Evolutionary conservation across 306 rosid species (phyloP).

Genomic region (barrel medic (Medicago truncatula)): DNA sequence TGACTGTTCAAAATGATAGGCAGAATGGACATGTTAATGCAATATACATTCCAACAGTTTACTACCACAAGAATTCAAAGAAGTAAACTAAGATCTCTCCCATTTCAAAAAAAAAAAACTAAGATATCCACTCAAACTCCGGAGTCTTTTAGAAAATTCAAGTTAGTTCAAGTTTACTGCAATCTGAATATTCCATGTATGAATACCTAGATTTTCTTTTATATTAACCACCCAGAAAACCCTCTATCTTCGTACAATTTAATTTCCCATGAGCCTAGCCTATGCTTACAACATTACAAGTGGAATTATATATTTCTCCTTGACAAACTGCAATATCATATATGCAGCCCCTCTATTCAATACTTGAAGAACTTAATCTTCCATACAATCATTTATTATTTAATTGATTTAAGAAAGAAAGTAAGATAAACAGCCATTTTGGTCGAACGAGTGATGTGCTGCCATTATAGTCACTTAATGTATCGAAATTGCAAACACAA

Average conservation of each 20-base stretch:
- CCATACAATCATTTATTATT: slow-evolving; percentile 5
- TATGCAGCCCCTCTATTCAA: too few relatives aligned
- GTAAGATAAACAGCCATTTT: too few relatives aligned
- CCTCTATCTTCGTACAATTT: neutral
- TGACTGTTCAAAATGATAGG: slow-evolving; percentile 66
- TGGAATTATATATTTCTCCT: slow-evolving; percentile 8
- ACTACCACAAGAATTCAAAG: neutral
- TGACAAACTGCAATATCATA: too few relatives aligned
- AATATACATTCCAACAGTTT: slow-evolving; percentile 30
- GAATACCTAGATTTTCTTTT: slow-evolving; percentile 6
- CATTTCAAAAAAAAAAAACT: neutral
- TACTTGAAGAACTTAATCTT: slow-evolving; percentile 5
- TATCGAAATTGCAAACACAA: too few relatives aligned
- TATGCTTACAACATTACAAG: slow-evolving; percentile 12
- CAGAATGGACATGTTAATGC: slow-evolving; percentile 36
- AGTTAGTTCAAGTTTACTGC: slow-evolving; percentile 24
- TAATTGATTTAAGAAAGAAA: neutral
- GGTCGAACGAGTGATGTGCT: too few relatives aligned
- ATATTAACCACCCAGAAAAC: neutral
- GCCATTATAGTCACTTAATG: too few relatives aligned
- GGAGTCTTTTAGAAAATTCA: neutral
- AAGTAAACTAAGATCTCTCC: slow-evolving; percentile 7
- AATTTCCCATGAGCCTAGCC: slow-evolving; percentile 20
- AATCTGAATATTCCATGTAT: slow-evolving; percentile 11
- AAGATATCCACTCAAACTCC: slow-evolving; percentile 12